Evolutionary conservation across 148 eudicot species (phyloP).

Genomic region (Polygonum maritimum): DNA sequence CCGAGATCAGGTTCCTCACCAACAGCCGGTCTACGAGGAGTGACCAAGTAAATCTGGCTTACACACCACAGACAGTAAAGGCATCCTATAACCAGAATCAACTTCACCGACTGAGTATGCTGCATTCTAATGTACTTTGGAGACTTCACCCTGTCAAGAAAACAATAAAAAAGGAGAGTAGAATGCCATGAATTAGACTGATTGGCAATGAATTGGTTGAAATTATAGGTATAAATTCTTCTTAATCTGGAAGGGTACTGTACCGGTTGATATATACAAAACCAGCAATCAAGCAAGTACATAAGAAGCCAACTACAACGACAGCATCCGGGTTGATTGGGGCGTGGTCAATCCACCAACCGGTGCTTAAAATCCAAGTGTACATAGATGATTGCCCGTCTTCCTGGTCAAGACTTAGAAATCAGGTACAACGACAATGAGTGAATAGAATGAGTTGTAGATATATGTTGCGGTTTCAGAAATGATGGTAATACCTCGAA

Average conservation of each 20-base stretch:
- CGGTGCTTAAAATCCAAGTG: slow-evolving; percentile 87
- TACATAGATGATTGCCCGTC: slow-evolving; percentile 75
- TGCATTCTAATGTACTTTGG: slow-evolving; percentile 32
- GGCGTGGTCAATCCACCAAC: slow-evolving; percentile 84
- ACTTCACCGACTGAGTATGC: slow-evolving; percentile 37
- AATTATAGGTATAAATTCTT: not conserved
- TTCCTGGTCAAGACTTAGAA: slow-evolving; percentile 27
- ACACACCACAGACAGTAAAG: slow-evolving; percentile 83
- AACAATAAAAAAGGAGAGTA: not conserved
- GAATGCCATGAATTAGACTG: slow-evolving; percentile 1
- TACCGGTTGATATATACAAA: slow-evolving; percentile 79
- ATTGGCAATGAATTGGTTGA: not conserved
- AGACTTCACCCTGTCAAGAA: slow-evolving; percentile 39
- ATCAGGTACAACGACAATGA: not conserved
- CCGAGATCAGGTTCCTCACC: slow-evolving; percentile 99
- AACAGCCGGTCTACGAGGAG: slow-evolving; percentile 76
- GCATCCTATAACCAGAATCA: slow-evolving; percentile 38
- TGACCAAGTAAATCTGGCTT: slow-evolving; percentile 65
- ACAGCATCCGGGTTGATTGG: slow-evolving; percentile 84
- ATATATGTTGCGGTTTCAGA: not conserved
- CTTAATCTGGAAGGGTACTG: slow-evolving; percentile 24
- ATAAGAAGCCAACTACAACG: slow-evolving; percentile 48
- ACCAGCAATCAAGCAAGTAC: slow-evolving; percentile 50
- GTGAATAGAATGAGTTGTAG: not conserved
- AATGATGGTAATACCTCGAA: slow-evolving; percentile 55